Percentiles rank a stretch among this genome's conserved stretches.
These are phyloP conservation scores for Lentinula novae-zelandiae DNA, from an alignment of 1,284 basidiomycete genomes.

Conservation along the genomic window DNA sequence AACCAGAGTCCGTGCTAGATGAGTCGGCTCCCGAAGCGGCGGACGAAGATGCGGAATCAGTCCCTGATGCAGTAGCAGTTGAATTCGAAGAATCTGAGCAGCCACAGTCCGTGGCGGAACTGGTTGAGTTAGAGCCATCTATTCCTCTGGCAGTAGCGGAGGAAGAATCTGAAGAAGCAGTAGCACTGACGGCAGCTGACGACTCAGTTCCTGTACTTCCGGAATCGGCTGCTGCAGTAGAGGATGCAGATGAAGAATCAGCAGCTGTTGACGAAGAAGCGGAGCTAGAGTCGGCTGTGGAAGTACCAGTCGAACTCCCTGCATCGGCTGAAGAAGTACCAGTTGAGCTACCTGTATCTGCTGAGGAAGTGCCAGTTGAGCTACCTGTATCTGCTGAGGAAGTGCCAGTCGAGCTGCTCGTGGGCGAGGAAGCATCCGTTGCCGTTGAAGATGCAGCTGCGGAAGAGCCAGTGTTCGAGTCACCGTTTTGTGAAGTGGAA, in stretches of 20 bases:
- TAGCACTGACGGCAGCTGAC: background rate
- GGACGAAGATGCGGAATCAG: background rate
- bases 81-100: background rate
- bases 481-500: too few species aligned
- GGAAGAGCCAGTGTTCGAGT: too few species aligned
- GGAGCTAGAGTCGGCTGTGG: background rate
- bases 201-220: background rate
- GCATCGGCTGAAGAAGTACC: background rate
- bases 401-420: background rate
- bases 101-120: background rate
- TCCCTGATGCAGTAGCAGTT: background rate
- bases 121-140: background rate
- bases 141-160: background rate
- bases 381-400: background rate
- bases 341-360: background rate
- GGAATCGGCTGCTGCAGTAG: background rate
- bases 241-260: background rate
- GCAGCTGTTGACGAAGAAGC: background rate
- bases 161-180: background rate
- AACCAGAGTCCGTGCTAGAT: background rate
- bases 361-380: background rate
- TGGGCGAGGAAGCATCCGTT: background rate
- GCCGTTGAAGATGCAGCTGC: too few species aligned
- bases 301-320: background rate
- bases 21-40: background rate